These are phyloP conservation scores for Sporisorium iseilematis-ciliati DNA, from an alignment of 1,284 basidiomycete species.

Conservation along the genomic window DNA sequence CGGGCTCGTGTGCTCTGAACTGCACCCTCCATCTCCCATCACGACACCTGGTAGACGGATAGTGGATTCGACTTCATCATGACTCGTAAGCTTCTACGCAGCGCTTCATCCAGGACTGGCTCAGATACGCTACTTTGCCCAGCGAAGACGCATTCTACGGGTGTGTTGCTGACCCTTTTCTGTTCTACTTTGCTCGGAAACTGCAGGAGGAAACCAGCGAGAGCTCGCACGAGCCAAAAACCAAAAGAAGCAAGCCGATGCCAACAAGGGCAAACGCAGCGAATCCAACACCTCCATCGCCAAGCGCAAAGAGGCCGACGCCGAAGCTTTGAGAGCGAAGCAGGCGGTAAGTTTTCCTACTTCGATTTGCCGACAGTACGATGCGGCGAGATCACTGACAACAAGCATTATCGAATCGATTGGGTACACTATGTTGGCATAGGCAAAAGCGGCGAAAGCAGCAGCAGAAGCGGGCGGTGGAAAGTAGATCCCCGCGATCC, in stretches of 20 bases:
- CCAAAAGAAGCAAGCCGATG: slow-evolving; percentile 65
- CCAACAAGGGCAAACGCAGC: slow-evolving; percentile 60
- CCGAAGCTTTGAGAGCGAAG: slow-evolving; percentile 61
- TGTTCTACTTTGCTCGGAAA: too few relatives aligned
- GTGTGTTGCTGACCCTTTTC: not conserved
- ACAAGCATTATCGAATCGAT: not conserved
- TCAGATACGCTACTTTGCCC: too few relatives aligned
- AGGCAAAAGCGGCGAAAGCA: slow-evolving; percentile 49
- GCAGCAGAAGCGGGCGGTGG: slow-evolving; percentile 37
- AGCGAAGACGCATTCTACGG: not conserved
- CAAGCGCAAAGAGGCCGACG: slow-evolving; percentile 62
- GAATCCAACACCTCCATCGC: slow-evolving; percentile 58
- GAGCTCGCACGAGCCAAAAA: slow-evolving; percentile 68
- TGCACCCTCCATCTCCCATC: not conserved
- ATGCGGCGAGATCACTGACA: not conserved
- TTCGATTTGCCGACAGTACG: not conserved
- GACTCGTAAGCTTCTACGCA: not conserved
- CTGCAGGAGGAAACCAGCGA: slow-evolving; percentile 68
- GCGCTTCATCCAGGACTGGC: not conserved
- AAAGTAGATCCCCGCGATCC: slow-evolving; percentile 14
- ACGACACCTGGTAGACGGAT: not conserved
- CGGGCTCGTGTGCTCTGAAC: slow-evolving; percentile 4
- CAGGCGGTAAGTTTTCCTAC: slow-evolving; percentile 55
- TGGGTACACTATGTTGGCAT: too few relatives aligned
- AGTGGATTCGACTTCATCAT: not conserved